Conservation (phyloP, 2,329 filamentous ascomycete species). For the Rasamsonia emersonii region DNA sequence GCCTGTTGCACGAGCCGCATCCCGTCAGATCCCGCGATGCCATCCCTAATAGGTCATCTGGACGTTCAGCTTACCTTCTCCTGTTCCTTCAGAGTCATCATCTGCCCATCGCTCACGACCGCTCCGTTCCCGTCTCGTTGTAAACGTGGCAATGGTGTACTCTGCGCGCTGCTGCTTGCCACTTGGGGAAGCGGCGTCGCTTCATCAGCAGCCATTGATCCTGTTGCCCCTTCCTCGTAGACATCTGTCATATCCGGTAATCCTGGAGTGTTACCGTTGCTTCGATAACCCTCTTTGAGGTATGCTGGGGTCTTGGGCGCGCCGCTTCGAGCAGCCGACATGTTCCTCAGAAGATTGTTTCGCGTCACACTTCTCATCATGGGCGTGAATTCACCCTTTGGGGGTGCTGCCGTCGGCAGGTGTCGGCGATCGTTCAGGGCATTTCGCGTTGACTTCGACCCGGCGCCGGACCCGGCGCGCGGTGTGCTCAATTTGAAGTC, state of each 20-base stretch:
- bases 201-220: slow-evolving; percentile 46
- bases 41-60: slow-evolving; percentile 11
- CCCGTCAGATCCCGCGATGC: too few species aligned
- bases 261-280: slow-evolving; percentile 64
- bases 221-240: slow-evolving; percentile 56
- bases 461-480: slow-evolving; percentile 54
- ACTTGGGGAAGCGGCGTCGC: slow-evolving; percentile 68
- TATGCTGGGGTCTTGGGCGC: slow-evolving; percentile 61
- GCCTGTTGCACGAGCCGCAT: slow-evolving; percentile 34
- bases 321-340: slow-evolving; percentile 52
- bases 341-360: slow-evolving; percentile 50
- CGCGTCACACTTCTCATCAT: slow-evolving; percentile 72
- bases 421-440: slow-evolving; percentile 64
- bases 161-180: slow-evolving; percentile 69
- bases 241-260: slow-evolving; percentile 66
- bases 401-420: slow-evolving; percentile 49
- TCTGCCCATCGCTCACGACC: slow-evolving; percentile 67
- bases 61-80: slow-evolving; percentile 58
- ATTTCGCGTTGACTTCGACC: slow-evolving; percentile 25
- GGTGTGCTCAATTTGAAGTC: slow-evolving; percentile 62
- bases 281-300: slow-evolving; percentile 52
- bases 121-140: slow-evolving; percentile 53
- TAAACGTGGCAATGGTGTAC: slow-evolving; percentile 69
- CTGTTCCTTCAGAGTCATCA: slow-evolving; percentile 85
- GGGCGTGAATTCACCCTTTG: slow-evolving; percentile 78